Evolutionary conservation across 768 basidiomycete genomes (phyloP).

Genomic region (Dictyophora rubrovolvata): DNA sequence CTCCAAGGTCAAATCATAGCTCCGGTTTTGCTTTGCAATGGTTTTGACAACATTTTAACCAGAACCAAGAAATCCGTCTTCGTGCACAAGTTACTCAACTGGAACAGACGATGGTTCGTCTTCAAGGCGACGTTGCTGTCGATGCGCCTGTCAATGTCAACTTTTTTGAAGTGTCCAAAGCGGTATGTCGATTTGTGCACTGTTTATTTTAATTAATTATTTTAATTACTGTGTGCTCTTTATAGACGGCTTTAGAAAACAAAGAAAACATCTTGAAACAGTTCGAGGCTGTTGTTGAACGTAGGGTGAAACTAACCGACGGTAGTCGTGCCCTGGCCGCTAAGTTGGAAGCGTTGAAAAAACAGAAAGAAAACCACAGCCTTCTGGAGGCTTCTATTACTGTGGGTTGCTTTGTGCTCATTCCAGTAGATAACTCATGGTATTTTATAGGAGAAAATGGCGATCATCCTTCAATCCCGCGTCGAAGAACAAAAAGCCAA

Average conservation of each 20-base stretch:
- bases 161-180: conserved; percentile 42
- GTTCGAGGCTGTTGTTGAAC: conserved; percentile 33
- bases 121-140: conserved; percentile 44
- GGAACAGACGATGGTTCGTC: not conserved
- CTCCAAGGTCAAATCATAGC: not conserved
- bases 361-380: conserved; percentile 42
- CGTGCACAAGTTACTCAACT: not conserved
- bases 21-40: not conserved
- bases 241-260: conserved; percentile 46
- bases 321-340: conserved; percentile 33
- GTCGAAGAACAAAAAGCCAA: conserved; percentile 39
- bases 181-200: no score
- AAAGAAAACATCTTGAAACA: conserved; percentile 39
- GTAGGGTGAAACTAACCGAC: conserved; percentile 39
- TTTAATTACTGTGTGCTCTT: not conserved
- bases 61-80: not conserved
- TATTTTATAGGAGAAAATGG: conserved; percentile 35
- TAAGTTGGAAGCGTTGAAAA: conserved; percentile 36
- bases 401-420: conserved; percentile 28
- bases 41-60: not conserved
- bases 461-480: conserved; percentile 38
- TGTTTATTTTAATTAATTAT: conserved; percentile 14
- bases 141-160: conserved; percentile 57
- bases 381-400: conserved; percentile 29
- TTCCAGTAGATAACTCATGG: not conserved